phyloP scores from a whole-genome alignment of 352 stramenopile species.

The Elongisporangium undulatum region DNA sequence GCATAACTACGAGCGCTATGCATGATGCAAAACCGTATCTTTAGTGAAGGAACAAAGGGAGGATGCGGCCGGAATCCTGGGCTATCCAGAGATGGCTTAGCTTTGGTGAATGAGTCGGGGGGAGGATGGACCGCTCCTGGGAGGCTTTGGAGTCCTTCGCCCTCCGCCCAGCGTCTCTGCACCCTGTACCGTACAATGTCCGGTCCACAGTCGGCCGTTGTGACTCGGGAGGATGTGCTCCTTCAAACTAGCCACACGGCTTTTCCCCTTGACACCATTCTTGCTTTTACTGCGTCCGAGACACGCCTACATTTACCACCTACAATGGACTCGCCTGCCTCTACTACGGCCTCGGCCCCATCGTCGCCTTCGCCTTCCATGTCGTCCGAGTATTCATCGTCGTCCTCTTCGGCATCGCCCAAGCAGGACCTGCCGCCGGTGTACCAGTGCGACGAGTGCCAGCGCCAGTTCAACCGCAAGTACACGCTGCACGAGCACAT shows the following conservation, averaged over 20 bases:
- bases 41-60: background rate
- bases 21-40: background rate
- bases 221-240: background rate
- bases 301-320: background rate
- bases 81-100: background rate
- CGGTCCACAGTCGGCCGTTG: background rate
- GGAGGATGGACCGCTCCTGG: background rate
- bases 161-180: background rate
- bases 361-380: background rate
- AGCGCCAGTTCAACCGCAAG: slow-evolving; percentile 21
- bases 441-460: slow-evolving; percentile 35
- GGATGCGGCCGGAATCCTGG: background rate
- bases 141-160: too few species aligned
- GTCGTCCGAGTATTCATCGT: background rate
- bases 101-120: background rate
- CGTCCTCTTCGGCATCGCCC: background rate
- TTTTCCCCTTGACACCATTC: background rate
- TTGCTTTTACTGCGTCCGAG: background rate
- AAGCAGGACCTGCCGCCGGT: background rate
- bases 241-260: background rate
- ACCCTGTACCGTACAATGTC: background rate
- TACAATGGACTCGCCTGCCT: background rate
- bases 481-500: slow-evolving; percentile 43
- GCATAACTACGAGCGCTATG: too few species aligned
- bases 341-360: background rate